Evolutionary conservation across 2,329 filamentous ascomycete species (phyloP).

Genomic region (Cladosporium colombiae): DNA sequence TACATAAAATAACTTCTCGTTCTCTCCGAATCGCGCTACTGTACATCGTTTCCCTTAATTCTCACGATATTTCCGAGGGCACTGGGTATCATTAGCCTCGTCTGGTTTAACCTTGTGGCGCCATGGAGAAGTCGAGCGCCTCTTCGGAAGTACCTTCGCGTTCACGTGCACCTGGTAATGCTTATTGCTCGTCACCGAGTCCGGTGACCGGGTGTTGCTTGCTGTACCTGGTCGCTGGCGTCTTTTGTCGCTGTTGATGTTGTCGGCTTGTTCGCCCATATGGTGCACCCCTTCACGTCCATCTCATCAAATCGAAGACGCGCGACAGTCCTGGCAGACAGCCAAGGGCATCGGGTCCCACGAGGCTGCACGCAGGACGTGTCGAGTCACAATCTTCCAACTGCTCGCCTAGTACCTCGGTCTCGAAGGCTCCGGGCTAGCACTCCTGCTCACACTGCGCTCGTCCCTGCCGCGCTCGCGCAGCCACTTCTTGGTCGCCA

Average conservation of each 20-base stretch:
- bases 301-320: not conserved
- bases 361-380: not conserved
- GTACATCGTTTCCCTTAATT: not conserved
- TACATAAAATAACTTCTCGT: not conserved
- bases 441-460: slow-evolving; percentile 77
- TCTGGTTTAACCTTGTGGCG: not conserved
- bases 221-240: not conserved
- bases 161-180: not conserved
- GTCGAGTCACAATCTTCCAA: not conserved
- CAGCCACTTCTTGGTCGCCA: slow-evolving; percentile 96
- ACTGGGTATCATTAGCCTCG: slow-evolving; percentile 10
- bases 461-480: slow-evolving; percentile 80
- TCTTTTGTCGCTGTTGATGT: not conserved
- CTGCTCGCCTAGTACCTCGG: slow-evolving; percentile 61
- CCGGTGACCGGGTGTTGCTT: not conserved
- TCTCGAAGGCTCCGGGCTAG: slow-evolving; percentile 80
- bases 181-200: not conserved
- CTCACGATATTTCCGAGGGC: not conserved
- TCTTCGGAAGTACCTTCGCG: not conserved
- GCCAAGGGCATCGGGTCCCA: not conserved
- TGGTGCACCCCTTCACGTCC: not conserved
- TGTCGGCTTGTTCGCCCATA: not conserved
- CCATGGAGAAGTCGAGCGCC: not conserved
- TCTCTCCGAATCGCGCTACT: not conserved
- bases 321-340: no score